Evolutionary conservation across 129 eudicot genomes (phyloP), one percentile per base, ranked within the genome.

Genomic region (Flaveria sonorensis): DNA sequence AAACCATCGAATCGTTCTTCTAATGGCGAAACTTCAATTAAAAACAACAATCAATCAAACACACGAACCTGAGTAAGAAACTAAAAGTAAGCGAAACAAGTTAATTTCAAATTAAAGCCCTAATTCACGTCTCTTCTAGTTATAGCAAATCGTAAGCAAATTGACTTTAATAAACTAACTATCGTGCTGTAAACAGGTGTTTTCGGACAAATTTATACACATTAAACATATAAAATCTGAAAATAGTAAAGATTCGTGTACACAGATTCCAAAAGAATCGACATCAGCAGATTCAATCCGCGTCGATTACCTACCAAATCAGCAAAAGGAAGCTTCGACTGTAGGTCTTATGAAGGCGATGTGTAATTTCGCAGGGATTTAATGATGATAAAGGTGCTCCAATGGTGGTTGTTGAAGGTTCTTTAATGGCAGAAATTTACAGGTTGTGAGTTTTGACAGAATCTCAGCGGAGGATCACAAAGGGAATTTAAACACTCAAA

Each of bases 331-430:
- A 66, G 78, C 36, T 82, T 82, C 82, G 55, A 42, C 8, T 6
- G 70, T 71, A 52, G 74, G 21, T 39, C 26, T 63, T 24, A 16
- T 0, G 47, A 42, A 72, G 55, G 40, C 18, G 74, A 28, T 63
- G 48, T 39, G 14, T 40, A 78, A 28, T 70, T 63, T 18, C 78
- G 56, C 56, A 21, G 40, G 57, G 32, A 42, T 21, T 79, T 48
- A 40, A 62, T 62, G 63, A 16, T 15, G 24, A 67, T n/a, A 45
- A 53, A 68, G 76, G 20, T 47, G 59, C 68, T 80, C 6, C 62
- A 77, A 76, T 67, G 88, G 85, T 73, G 85, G 80, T 60, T 73
- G 30, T 28, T 56, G 71, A 78, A 47, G 69, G 61, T 81, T 10
- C 18, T 12, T 74, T 63, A 56, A 32, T 74, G 59, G 68, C 19